A percentile compares a stretch with the other conserved stretches of the same genome.
phyloP scores from a whole-genome alignment of 139 green algal species.

The Auxenochlorella pyrenoidosa region DNA sequence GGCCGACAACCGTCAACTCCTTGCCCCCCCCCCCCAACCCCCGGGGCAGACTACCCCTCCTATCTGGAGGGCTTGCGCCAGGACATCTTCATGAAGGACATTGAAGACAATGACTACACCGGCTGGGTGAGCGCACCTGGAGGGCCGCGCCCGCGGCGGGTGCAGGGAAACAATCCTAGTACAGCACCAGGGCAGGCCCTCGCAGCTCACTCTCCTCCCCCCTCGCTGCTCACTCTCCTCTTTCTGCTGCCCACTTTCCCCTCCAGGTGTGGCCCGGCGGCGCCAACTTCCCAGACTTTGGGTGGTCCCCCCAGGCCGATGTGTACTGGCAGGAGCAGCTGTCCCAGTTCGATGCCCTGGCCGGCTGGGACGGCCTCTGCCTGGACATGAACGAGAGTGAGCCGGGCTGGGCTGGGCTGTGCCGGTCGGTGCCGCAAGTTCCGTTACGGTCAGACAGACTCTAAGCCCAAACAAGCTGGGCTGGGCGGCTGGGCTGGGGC shows the following conservation, averaged over 20 bases:
- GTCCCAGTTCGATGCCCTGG: conserved; percentile 25
- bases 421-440: too few relatives aligned
- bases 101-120: not conserved
- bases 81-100: conserved; percentile 58
- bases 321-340: conserved; percentile 40
- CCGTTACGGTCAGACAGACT: too few relatives aligned
- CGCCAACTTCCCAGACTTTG: conserved; percentile 78
- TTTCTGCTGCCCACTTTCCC: too few relatives aligned
- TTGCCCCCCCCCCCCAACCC: too few relatives aligned
- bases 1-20: too few relatives aligned
- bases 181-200: too few relatives aligned
- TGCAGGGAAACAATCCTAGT: too few relatives aligned
- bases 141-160: too few relatives aligned
- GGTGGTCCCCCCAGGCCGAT: not conserved
- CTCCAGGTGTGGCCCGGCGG: conserved; percentile 6
- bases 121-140: conserved; percentile 48
- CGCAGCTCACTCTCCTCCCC: too few relatives aligned
- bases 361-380: conserved; percentile 54
- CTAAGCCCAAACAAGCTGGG: too few relatives aligned
- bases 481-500: too few relatives aligned
- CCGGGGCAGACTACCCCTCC: conserved; percentile 54
- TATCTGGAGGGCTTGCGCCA: conserved; percentile 64
- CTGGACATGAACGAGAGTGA: conserved; percentile 86
- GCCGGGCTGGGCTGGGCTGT: not conserved
- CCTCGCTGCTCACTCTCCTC: too few relatives aligned